Conservation (phyloP, 148 eudicot genomes). For the Fagopyrum esculentum region DNA sequence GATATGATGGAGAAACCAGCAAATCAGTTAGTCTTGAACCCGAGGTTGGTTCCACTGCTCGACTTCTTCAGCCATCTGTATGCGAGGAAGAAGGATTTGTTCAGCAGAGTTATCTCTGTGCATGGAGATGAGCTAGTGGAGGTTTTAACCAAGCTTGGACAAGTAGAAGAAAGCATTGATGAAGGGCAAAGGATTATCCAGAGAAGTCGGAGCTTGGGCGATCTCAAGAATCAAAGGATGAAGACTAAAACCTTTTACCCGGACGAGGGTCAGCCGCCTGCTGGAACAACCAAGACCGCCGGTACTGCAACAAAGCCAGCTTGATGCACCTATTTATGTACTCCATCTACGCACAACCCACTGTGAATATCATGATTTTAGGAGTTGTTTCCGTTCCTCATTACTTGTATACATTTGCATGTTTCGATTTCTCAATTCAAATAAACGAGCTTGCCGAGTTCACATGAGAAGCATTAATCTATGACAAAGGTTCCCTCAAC, state of each 20-base stretch:
- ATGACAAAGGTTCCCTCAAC: too few species aligned
- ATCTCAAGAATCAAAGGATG: conserved; percentile 5
- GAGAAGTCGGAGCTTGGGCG: conserved; percentile 8
- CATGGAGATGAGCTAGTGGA: conserved; percentile 12
- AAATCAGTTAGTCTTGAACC: neutral
- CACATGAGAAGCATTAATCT: too few species aligned
- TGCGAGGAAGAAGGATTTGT: conserved; percentile 14
- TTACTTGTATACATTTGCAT: too few species aligned
- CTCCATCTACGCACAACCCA: too few species aligned
- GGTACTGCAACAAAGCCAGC: too few species aligned
- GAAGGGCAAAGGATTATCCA: neutral
- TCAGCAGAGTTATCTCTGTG: conserved; percentile 7
- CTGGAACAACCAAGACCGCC: too few species aligned
- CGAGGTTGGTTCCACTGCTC: conserved; percentile 8
- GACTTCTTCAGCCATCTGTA: conserved; percentile 16
- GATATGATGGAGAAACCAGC: neutral
- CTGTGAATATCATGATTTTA: too few species aligned
- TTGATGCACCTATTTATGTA: too few species aligned
- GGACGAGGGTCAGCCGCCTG: neutral
- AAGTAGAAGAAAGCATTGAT: neutral
- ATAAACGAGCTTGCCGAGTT: too few species aligned
- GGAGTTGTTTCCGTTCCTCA: too few species aligned
- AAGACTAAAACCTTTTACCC: conserved; percentile 11
- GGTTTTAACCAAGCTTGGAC: conserved; percentile 6
- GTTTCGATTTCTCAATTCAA: too few species aligned